Percentiles rank a stretch among this genome's conserved stretches.
Conservation (phyloP, 2,329 filamentous ascomycete species). For the Parastagonospora avenae region DNA sequence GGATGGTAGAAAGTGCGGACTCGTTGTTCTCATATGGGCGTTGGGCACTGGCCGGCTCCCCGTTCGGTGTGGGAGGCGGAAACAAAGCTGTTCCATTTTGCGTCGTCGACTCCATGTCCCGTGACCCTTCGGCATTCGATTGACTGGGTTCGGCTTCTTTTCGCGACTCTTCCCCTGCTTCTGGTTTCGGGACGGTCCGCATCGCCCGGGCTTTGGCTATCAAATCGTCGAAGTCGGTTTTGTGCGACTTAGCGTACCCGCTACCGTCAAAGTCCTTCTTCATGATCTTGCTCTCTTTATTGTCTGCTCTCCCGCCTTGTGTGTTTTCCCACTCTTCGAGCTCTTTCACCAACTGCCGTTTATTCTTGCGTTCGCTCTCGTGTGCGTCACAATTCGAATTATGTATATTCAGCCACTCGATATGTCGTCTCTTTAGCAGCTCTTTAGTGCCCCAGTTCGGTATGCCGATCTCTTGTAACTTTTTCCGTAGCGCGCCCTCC, state of each 20-base stretch:
- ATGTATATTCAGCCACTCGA: conserved; percentile 93
- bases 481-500: conserved; percentile 77
- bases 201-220: conserved; percentile 75
- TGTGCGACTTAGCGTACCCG: conserved; percentile 76
- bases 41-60: not conserved
- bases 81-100: not conserved
- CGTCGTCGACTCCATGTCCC: not conserved
- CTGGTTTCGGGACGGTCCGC: conserved; percentile 44
- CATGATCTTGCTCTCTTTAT: conserved; percentile 62
- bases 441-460: conserved; percentile 70
- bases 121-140: not conserved
- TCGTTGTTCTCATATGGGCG: conserved; percentile 31
- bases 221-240: conserved; percentile 75
- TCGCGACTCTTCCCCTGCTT: conserved; percentile 15
- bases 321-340: conserved; percentile 86
- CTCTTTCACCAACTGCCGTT: conserved; percentile 74
- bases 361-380: conserved; percentile 64
- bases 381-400: conserved; percentile 95
- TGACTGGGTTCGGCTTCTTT: conserved; percentile 12
- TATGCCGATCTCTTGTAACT: conserved; percentile 80
- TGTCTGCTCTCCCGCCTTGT: conserved; percentile 64
- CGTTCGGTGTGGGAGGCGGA: too few relatives aligned
- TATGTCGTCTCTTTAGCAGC: conserved; percentile 79
- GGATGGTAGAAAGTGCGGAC: conserved; percentile 24
- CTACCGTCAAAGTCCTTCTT: conserved; percentile 86